Percentiles rank a stretch among this genome's conserved stretches.
Evolutionary conservation across 768 basidiomycete genomes (phyloP).

Genomic region (Xerocomellus intermedius): DNA sequence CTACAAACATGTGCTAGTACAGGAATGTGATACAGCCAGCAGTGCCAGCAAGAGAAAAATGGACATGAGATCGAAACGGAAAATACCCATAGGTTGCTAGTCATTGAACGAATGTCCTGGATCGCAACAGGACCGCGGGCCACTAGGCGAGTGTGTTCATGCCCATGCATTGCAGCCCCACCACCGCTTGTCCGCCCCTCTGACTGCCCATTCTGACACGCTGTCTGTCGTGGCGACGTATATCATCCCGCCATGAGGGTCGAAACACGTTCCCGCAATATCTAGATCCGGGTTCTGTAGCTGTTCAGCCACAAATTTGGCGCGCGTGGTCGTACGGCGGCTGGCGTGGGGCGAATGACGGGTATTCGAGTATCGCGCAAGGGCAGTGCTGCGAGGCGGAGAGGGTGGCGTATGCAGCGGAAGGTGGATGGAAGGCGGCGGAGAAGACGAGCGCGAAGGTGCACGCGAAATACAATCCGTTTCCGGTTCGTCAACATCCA

Average conservation of each 20-base stretch:
- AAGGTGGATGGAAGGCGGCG: slow-evolving; percentile 38
- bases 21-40: slow-evolving; percentile 15
- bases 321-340: slow-evolving; percentile 18
- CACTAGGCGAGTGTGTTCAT: slow-evolving; percentile 18
- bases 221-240: slow-evolving; percentile 67
- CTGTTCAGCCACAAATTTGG: slow-evolving; percentile 11
- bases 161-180: slow-evolving; percentile 54
- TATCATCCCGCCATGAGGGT: slow-evolving; percentile 62
- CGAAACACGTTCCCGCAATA: slow-evolving; percentile 72
- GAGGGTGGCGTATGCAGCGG: slow-evolving; percentile 27
- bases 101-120: background rate
- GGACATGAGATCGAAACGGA: slow-evolving; percentile 8
- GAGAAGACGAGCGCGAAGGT: slow-evolving; percentile 49
- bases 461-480: slow-evolving; percentile 55
- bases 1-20: slow-evolving; percentile 22
- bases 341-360: slow-evolving; percentile 18
- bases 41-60: slow-evolving; percentile 2
- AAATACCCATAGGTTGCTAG: slow-evolving; percentile 1
- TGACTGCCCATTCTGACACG: slow-evolving; percentile 75
- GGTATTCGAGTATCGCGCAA: slow-evolving; percentile 17
- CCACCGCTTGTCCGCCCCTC: slow-evolving; percentile 72
- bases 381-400: slow-evolving; percentile 18
- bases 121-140: background rate
- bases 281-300: slow-evolving; percentile 38
- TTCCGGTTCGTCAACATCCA: slow-evolving; percentile 50